Percentiles rank a stretch among this genome's conserved stretches.
phyloP scores from a whole-genome alignment of 352 stramenopile species.

The Lagenidium sp. region DNA sequence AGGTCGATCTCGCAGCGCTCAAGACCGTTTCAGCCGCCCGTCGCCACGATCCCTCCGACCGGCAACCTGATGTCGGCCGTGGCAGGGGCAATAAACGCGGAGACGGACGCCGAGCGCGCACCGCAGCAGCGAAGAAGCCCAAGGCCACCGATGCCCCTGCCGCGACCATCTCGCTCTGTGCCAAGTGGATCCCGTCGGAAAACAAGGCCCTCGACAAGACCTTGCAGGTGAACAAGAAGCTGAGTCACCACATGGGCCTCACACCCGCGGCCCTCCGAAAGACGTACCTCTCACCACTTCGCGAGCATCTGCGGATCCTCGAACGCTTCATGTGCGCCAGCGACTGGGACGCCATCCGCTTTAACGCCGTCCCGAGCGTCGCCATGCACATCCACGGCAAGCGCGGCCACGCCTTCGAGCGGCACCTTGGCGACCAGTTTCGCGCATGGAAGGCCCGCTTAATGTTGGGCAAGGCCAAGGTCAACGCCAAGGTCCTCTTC shows the following conservation, averaged over 20 bases:
- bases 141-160: neutral
- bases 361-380: constrained; percentile 28
- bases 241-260: constrained; percentile 31
- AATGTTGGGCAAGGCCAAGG: constrained; percentile 24
- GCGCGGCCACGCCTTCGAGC: constrained; percentile 26
- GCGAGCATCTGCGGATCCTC: constrained; percentile 24
- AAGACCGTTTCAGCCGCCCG: no score
- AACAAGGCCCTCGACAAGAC: constrained; percentile 50
- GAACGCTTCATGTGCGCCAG: constrained; percentile 41
- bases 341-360: constrained; percentile 32
- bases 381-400: constrained; percentile 43
- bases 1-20: constrained; percentile 17
- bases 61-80: no score
- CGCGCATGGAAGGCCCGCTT: constrained; percentile 20
- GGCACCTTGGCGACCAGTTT: constrained; percentile 24
- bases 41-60: no score
- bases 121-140: neutral
- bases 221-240: constrained; percentile 37
- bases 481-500: constrained; percentile 33
- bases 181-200: constrained; percentile 50
- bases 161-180: constrained; percentile 23
- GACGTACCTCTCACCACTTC: constrained; percentile 31
- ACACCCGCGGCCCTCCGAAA: constrained; percentile 30
- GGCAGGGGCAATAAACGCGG: no score
- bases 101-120: no score